Base-by-base conservation (phyloP, 495 filamentous ascomycete species). In the Hypoxylon perforatum region DNA sequence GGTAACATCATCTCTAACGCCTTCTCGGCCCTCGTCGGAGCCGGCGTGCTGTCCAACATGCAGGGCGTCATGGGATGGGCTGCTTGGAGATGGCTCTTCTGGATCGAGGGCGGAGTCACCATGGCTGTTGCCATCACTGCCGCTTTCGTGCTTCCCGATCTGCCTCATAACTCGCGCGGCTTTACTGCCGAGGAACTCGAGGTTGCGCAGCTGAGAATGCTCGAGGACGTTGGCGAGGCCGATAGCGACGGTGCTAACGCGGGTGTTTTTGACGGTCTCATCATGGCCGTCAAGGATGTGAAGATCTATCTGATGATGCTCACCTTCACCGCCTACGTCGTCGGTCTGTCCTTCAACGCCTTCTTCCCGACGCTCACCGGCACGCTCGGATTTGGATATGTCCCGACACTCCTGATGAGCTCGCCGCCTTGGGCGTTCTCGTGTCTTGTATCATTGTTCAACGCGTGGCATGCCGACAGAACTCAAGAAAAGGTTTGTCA, bases 211-310 rank as follows among this genome's bases (percentile, higher is more conserved):
- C 87, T 88, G 80, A 81, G 91, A 15, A 80, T 93, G 58, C 84
- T 88, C 41, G 89, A 92, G 70, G 91, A 96, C 75, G 87, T 91
- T 49, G 91, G 92, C 8, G 84, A 90, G 69, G 89, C 87, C 47
- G 91, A 93, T 73, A 75, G 83, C 1, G 86, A 87, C 41, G 82
- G 81, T n/a, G 78, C 85, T 30, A 74, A 89, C 15, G 86, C 78
- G 56, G 81, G 83, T 0, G 81, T 89, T 67, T 79, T 86, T 47
- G 82, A 90, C 53, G 91, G 92, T 7, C 72, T 89, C 19, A 87
- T 90, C 64, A 82, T 94, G 57, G 91, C 91, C 5, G 78, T 91
- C 57, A 80, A 80, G 61, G 91, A 95, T 72, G 65, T 85, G 57
- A 93, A 91, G 78, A 90, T 87, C 30, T 93, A 86, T 45, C 48